Evolutionary conservation across 1,284 basidiomycete species (phyloP).

Genomic region (Pascua sp.): DNA sequence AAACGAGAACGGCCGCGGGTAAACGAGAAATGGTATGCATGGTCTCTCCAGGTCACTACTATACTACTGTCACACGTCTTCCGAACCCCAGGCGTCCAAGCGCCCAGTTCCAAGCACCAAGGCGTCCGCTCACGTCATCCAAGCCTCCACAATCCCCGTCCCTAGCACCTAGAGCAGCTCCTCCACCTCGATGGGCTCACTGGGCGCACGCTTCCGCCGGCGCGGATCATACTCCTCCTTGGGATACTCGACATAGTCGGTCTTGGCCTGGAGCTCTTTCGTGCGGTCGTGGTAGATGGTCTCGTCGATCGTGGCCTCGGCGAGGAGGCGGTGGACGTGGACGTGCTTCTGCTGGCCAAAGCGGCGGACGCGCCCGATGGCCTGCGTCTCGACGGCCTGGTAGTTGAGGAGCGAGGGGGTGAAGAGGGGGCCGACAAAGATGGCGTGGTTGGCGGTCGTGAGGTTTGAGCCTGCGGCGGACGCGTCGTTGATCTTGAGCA

Average conservation of each 20-base stretch:
- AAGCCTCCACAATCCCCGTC: too few relatives aligned
- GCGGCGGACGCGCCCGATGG: constrained; percentile 79
- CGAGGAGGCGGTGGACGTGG: constrained; percentile 74
- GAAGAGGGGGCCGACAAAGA: constrained; percentile 89
- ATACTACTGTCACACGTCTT: too few relatives aligned
- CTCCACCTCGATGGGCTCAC: too few relatives aligned
- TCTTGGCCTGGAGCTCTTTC: constrained; percentile 28
- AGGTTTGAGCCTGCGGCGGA: constrained; percentile 89
- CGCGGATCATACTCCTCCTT: too few relatives aligned
- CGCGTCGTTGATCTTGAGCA: constrained; percentile 89
- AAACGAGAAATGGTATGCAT: too few relatives aligned
- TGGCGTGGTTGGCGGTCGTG: constrained; percentile 88
- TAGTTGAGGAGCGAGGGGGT: constrained; percentile 73
- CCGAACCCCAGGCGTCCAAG: too few relatives aligned
- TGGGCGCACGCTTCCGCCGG: too few relatives aligned
- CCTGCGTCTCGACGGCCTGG: constrained; percentile 81
- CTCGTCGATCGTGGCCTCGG: constrained; percentile 77
- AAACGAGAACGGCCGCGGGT: too few relatives aligned
- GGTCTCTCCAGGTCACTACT: too few relatives aligned
- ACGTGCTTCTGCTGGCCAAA: constrained; percentile 81
- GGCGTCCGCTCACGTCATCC: too few relatives aligned
- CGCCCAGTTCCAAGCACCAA: too few relatives aligned
- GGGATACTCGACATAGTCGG: constrained; percentile 28
- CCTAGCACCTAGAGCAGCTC: too few relatives aligned
- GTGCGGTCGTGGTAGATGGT: constrained; percentile 56